Evolutionary conservation across 371 early-diverging fungal species (phyloP).

Genomic region (Mucor sp.): DNA sequence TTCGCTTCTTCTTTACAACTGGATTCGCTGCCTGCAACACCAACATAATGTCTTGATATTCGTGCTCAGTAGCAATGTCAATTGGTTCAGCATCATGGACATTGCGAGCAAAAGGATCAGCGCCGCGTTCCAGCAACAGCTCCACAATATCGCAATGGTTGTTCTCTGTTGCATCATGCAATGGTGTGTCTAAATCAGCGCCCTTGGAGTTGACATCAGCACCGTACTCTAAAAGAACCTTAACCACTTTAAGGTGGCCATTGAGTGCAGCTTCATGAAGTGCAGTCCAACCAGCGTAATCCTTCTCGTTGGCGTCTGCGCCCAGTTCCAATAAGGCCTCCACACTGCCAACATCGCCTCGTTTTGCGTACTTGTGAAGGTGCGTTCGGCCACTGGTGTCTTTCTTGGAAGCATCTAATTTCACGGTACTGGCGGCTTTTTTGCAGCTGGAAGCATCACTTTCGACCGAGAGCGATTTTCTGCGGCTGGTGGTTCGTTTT

Average conservation of each 20-base stretch:
- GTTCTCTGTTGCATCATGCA: conserved; percentile 83
- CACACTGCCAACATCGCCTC: conserved; percentile 54
- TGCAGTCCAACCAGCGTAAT: conserved; percentile 79
- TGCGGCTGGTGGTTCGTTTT: conserved; percentile 42
- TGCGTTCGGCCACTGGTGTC: conserved; percentile 61
- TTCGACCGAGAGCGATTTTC: conserved; percentile 56
- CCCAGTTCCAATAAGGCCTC: conserved; percentile 64
- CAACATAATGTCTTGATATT: conserved; percentile 42
- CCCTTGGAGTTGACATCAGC: conserved; percentile 73
- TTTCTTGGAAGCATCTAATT: conserved; percentile 44
- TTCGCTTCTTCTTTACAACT: conserved; percentile 14
- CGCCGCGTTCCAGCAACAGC: conserved; percentile 62
- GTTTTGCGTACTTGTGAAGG: conserved; percentile 54
- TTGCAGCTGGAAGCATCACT: conserved; percentile 51
- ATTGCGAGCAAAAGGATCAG: conserved; percentile 55
- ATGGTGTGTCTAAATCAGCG: conserved; percentile 70
- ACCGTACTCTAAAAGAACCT: conserved; percentile 65
- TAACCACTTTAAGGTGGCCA: conserved; percentile 63
- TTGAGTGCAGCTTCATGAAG: conserved; percentile 76
- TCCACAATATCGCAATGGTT: conserved; percentile 68
- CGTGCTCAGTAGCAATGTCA: conserved; percentile 57
- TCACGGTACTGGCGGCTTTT: conserved; percentile 37
- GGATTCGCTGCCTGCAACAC: conserved; percentile 23
- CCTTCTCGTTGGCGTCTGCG: conserved; percentile 69
- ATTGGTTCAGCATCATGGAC: conserved; percentile 54